Conservation (phyloP, 345 rosid species). For the Brassica napus region DNA sequence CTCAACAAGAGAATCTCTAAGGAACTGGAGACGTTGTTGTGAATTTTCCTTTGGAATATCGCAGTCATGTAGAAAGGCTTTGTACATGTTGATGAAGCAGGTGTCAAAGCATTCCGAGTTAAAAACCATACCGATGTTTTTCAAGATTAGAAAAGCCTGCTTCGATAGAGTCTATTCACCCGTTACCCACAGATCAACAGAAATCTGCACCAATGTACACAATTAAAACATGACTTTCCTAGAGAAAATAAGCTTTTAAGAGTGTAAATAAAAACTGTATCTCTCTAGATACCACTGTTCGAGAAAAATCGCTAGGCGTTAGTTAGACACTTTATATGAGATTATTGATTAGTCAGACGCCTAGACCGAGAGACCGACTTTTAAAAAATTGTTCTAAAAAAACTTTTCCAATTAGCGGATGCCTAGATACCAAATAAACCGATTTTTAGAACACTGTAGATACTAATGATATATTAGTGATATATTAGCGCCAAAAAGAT, state of each 20-base stretch:
- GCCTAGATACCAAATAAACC: too few relatives aligned
- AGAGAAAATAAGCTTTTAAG: not conserved
- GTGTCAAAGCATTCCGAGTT: slow-evolving; percentile 58
- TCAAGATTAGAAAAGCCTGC: slow-evolving; percentile 58
- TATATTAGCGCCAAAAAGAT: too few relatives aligned
- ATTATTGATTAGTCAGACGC: too few relatives aligned
- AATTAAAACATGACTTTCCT: slow-evolving; percentile 11
- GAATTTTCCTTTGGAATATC: slow-evolving; percentile 56
- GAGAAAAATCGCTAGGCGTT: too few relatives aligned
- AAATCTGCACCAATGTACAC: slow-evolving; percentile 49
- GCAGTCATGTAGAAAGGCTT: slow-evolving; percentile 65
- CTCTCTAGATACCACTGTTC: not conserved
- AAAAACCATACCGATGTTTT: slow-evolving; percentile 58
- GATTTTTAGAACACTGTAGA: too few relatives aligned
- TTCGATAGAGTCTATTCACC: slow-evolving; percentile 57
- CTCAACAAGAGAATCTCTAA: slow-evolving; percentile 67
- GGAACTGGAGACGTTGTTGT: slow-evolving; percentile 48
- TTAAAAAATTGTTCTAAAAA: too few relatives aligned
- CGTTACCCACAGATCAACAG: slow-evolving; percentile 47
- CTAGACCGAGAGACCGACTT: too few relatives aligned
- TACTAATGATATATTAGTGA: too few relatives aligned
- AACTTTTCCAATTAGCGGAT: too few relatives aligned
- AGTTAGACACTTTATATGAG: too few relatives aligned
- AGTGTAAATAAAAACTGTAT: not conserved
- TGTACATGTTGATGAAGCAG: slow-evolving; percentile 67